phyloP scores from a whole-genome alignment of 2,329 filamentous ascomycete species.

The Clarireedia homoeocarpa region DNA sequence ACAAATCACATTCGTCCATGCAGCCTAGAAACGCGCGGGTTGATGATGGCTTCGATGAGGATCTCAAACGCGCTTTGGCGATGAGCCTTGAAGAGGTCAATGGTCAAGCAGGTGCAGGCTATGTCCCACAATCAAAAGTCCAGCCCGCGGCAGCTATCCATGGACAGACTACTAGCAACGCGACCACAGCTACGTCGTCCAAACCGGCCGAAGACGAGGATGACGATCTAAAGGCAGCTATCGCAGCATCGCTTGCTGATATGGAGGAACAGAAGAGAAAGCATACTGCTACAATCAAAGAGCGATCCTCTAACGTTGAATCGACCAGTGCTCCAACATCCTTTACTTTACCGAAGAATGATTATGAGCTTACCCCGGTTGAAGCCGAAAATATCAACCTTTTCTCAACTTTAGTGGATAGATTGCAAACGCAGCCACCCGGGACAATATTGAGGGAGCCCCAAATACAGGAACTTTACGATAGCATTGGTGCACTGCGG shows the following conservation, averaged over 20 bases:
- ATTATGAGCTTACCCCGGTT: conserved; percentile 87
- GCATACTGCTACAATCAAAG: conserved; percentile 75
- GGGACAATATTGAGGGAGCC: conserved; percentile 95
- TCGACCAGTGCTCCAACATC: conserved; percentile 41
- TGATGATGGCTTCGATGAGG: conserved; percentile 88
- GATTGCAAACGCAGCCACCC: conserved; percentile 87
- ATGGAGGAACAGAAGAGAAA: conserved; percentile 98
- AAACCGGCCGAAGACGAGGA: conserved; percentile 75
- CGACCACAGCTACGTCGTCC: conserved; percentile 31
- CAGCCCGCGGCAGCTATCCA: conserved; percentile 26
- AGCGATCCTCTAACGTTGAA: conserved; percentile 55
- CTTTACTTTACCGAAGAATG: conserved; percentile 67
- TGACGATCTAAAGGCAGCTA: conserved; percentile 86
- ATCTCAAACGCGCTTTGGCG: conserved; percentile 84
- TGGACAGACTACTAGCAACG: conserved; percentile 19
- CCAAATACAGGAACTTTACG: conserved; percentile 96
- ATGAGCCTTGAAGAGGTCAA: conserved; percentile 96
- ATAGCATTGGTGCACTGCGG: conserved; percentile 86
- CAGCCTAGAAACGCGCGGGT: conserved; percentile 83
- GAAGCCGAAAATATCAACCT: conserved; percentile 98
- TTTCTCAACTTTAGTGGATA: conserved; percentile 88
- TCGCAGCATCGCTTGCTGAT: conserved; percentile 87
- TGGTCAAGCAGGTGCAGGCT: conserved; percentile 60
- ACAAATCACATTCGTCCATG: conserved; percentile 60
- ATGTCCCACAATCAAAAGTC: conserved; percentile 56